Conservation (phyloP, 768 basidiomycete species). For the Podaxis mareebaensis region DNA sequence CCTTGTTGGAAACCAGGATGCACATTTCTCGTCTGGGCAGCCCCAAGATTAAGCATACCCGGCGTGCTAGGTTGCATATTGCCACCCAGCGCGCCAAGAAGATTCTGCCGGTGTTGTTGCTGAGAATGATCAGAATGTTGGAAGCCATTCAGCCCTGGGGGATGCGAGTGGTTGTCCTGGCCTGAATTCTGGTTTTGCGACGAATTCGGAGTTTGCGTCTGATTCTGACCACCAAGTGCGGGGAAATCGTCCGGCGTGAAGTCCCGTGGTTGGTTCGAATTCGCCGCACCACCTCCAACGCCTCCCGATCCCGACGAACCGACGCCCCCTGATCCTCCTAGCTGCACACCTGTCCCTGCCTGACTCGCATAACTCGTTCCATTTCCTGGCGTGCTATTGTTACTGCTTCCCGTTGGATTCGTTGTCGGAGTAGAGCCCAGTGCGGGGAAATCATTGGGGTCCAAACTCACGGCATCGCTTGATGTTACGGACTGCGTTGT, state of each 20-base stretch:
- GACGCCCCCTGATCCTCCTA: conserved; percentile 38
- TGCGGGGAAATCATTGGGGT: conserved; percentile 88
- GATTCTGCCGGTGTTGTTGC: conserved; percentile 53
- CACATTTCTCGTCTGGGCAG: conserved; percentile 42
- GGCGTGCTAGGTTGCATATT: conserved; percentile 50
- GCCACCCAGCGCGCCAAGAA: conserved; percentile 52
- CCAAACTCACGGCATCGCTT: conserved; percentile 70
- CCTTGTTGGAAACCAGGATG: conserved; percentile 57
- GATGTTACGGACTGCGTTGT: conserved; percentile 36
- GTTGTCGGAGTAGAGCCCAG: conserved; percentile 64
- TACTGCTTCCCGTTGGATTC: conserved; percentile 38
- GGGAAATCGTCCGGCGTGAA: conserved; percentile 92
- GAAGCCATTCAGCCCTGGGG: conserved; percentile 80
- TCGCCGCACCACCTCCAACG: conserved; percentile 35
- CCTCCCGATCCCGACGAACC: conserved; percentile 37
- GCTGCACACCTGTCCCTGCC: conserved; percentile 63
- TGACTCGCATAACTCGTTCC: conserved; percentile 83
- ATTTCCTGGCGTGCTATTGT: conserved; percentile 33
- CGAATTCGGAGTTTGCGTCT: conserved; percentile 37
- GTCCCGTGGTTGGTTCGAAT: conserved; percentile 52
- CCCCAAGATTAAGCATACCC: conserved; percentile 63
- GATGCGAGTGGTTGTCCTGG: conserved; percentile 52
- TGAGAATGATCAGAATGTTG: conserved; percentile 39
- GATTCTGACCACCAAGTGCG: conserved; percentile 70
- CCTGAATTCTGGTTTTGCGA: conserved; percentile 33